phyloP scores from a whole-genome alignment of 73 alveolate species.

The Paraurostyla sp. region DNA sequence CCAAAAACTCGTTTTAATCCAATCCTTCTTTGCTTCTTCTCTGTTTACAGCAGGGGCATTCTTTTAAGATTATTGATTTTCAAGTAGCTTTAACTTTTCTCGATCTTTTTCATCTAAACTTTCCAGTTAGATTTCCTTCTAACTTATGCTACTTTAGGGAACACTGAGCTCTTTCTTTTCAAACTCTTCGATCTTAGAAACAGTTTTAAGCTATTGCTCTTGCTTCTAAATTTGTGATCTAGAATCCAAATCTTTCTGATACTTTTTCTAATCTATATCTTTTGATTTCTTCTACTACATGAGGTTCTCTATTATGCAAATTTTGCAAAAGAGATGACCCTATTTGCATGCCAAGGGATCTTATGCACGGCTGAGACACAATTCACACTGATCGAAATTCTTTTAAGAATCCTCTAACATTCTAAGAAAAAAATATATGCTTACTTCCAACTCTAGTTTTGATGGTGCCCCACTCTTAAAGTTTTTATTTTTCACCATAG shows the following conservation, averaged over 20 bases:
- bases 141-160: conserved; percentile 38
- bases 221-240: conserved; percentile 56
- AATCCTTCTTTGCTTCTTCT: conserved; percentile 77
- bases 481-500: conserved; percentile 90
- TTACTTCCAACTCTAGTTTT: conserved; percentile 86
- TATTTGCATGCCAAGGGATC: conserved; percentile 91
- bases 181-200: conserved; percentile 80
- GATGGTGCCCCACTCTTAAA: conserved; percentile 91
- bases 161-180: conserved; percentile 70
- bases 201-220: conserved; percentile 51
- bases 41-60: conserved; percentile 53
- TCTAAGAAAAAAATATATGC: background rate
- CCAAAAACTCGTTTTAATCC: conserved; percentile 76
- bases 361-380: conserved; percentile 84
- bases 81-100: conserved; percentile 52
- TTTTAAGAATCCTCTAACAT: conserved; percentile 82
- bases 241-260: conserved; percentile 62
- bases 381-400: conserved; percentile 88
- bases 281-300: conserved; percentile 84
- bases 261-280: conserved; percentile 67
- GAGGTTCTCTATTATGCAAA: conserved; percentile 90
- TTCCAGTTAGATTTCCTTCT: conserved; percentile 12
- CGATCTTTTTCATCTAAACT: conserved; percentile 65
- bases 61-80: background rate
- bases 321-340: conserved; percentile 94